Percentiles rank a stretch among this genome's conserved stretches.
Evolutionary conservation across 2,329 filamentous ascomycete species (phyloP).

Genomic region (Beauveria brongniartii): DNA sequence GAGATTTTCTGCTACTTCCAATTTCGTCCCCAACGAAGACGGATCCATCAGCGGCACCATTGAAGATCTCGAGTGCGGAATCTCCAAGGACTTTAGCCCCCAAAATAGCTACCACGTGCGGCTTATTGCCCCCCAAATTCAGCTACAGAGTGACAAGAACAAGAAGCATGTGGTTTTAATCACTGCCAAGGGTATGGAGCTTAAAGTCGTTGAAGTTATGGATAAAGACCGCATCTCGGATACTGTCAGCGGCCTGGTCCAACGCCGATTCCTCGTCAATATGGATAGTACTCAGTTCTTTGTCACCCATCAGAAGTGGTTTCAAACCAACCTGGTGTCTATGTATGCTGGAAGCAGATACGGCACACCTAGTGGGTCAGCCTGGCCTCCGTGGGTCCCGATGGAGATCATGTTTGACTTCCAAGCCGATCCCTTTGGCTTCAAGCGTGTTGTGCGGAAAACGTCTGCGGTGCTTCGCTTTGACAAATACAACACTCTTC

Average conservation of each 20-base stretch:
- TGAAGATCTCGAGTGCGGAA: constrained; percentile 62
- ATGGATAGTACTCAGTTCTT: constrained; percentile 99
- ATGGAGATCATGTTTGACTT: constrained; percentile 99
- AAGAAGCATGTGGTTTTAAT: constrained; percentile 94
- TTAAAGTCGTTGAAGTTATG: constrained; percentile 97
- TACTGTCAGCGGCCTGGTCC: constrained; percentile 88
- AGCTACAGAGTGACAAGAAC: constrained; percentile 97
- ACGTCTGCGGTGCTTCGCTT: constrained; percentile 91
- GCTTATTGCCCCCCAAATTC: constrained; percentile 93
- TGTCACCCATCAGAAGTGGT: constrained; percentile 87
- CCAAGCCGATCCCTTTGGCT: constrained; percentile 87
- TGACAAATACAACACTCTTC: constrained; percentile 96
- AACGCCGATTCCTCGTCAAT: constrained; percentile 84
- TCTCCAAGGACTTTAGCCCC: constrained; percentile 78
- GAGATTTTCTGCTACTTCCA: constrained; percentile 53
- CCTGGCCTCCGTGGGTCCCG: constrained; percentile 97
- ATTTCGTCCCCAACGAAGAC: constrained; percentile 26
- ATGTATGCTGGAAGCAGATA: constrained; percentile 94
- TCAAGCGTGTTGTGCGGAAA: constrained; percentile 92
- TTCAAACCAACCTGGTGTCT: constrained; percentile 73
- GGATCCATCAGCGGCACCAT: constrained; percentile 34
- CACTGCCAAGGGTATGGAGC: constrained; percentile 94
- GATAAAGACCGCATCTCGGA: constrained; percentile 90
- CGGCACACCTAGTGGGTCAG: constrained; percentile 72
- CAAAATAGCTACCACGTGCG: constrained; percentile 93